A percentile compares a stretch with the other conserved stretches of the same genome.
phyloP scores from a whole-genome alignment of 2,329 filamentous ascomycete species.

The Volutella citrinella region DNA sequence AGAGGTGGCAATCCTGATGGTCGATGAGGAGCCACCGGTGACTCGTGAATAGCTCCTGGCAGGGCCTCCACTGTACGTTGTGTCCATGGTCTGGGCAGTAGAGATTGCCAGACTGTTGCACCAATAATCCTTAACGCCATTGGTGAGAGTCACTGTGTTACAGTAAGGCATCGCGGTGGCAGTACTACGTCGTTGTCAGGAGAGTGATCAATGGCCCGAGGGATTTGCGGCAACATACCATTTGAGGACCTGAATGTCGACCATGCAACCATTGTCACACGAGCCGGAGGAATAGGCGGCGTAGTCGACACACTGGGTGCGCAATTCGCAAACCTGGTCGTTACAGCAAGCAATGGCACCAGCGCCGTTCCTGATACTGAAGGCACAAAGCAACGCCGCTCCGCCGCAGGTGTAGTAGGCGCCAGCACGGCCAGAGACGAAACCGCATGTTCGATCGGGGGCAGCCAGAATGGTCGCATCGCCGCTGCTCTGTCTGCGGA shows the following conservation, averaged over 20 bases:
- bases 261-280: conserved; percentile 39
- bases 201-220: background rate
- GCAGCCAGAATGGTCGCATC: conserved; percentile 39
- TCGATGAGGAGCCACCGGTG: conserved; percentile 1
- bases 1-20: no score
- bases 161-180: conserved; percentile 36
- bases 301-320: conserved; percentile 38
- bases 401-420: conserved; percentile 38
- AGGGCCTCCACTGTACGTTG: conserved; percentile 39
- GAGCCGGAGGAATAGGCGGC: conserved; percentile 30
- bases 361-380: conserved; percentile 31
- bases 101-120: conserved; percentile 35
- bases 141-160: conserved; percentile 42
- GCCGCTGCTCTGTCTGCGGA: conserved; percentile 27
- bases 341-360: conserved; percentile 45
- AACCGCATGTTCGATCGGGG: conserved; percentile 51
- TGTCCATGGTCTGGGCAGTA: conserved; percentile 34
- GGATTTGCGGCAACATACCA: conserved; percentile 42
- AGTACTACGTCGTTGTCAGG: conserved; percentile 30
- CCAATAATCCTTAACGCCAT: conserved; percentile 42
- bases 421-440: conserved; percentile 38
- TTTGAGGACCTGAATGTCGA: conserved; percentile 42
- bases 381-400: conserved; percentile 36
- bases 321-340: conserved; percentile 29
- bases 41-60: conserved; percentile 25